Evolutionary conservation across 805 yeast species (phyloP), one percentile per base, ranked within the genome.

Genomic region (Starmerella floris): DNA sequence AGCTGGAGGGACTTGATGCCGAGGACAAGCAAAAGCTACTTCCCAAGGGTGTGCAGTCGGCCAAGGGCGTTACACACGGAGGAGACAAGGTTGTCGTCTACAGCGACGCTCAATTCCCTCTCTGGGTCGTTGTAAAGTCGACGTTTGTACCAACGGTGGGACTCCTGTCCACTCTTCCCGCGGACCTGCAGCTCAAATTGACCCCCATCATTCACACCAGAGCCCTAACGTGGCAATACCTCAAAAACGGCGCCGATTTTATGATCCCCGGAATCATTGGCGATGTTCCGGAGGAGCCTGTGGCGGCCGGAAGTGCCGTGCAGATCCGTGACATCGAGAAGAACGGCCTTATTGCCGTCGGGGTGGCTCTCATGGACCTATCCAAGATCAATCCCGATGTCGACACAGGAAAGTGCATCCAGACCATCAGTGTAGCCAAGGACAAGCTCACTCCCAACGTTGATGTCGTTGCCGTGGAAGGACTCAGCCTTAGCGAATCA

Each of bases 391-490:
- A 50, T 2, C 79, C 74, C 1, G 60, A 69, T n/a, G 27, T 23
- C 11, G 65, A 70, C 15, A 68, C 69, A 15, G 98, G 97, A 11
- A 74, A 80, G 25, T 95, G 91, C 0, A 93, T 87, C 0, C 68
- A 71, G 37, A 64, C 84, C 4, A 52, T 75, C n/a, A 94, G 84
- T 52, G 69, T 68, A 26, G 58, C 71, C 16, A 79, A 73, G 3
- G 98, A 88, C 57, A 73, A 70, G 41, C 63, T 88, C 39, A 72
- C 65, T 38, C 63, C 63, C 46, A 73, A 73, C 37, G 73, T 74
- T 46, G 54, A 62, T 36, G 57, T 63, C 19, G 43, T 23, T 23
- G 26, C 35, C 31, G 30, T 36, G 3, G 15, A 15, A 8, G 43
- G 21, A 16, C n/a, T 13, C 15, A 4, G 13, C 19, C 19, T 27